Conservation (phyloP, 1,284 basidiomycete genomes). For the Fistulina hepatica region DNA sequence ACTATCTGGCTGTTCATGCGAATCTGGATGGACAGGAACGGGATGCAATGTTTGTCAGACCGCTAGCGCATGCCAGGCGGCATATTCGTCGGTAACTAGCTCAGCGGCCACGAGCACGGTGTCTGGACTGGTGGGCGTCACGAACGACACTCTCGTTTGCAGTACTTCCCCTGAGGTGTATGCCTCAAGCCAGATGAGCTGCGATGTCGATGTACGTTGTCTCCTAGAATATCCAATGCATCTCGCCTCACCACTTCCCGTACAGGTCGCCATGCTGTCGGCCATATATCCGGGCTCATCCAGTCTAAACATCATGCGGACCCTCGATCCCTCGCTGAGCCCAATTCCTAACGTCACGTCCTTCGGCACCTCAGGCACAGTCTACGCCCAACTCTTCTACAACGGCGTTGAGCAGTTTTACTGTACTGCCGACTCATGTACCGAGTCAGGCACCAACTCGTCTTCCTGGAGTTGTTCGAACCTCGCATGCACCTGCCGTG, state of each 20-base stretch:
- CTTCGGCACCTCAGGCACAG: slow-evolving; percentile 44
- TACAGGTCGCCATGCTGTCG: slow-evolving; percentile 70
- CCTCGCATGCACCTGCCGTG: slow-evolving; percentile 63
- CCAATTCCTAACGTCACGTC: slow-evolving; percentile 56
- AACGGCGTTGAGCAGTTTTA: slow-evolving; percentile 78
- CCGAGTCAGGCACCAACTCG: slow-evolving; percentile 25
- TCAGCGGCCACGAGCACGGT: slow-evolving; percentile 20
- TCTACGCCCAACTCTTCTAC: slow-evolving; percentile 74
- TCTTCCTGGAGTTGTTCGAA: slow-evolving; percentile 59
- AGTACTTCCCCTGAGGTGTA: slow-evolving; percentile 50
- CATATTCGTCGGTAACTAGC: slow-evolving; percentile 32
- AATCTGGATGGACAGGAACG: slow-evolving; percentile 62
- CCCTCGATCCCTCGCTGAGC: slow-evolving; percentile 54
- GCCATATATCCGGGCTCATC: slow-evolving; percentile 57
- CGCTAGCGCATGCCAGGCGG: slow-evolving; percentile 49
- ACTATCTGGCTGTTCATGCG: slow-evolving; percentile 50
- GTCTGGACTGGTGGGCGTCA: slow-evolving; percentile 19
- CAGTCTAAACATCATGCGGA: slow-evolving; percentile 68
- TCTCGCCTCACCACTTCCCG: slow-evolving; percentile 8
- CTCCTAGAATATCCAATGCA: slow-evolving; percentile 6
- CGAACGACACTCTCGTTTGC: slow-evolving; percentile 55
- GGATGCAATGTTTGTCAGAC: slow-evolving; percentile 70
- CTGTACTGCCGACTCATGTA: slow-evolving; percentile 63
- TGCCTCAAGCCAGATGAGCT: slow-evolving; percentile 63
- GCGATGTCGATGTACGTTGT: slow-evolving; percentile 54